Evolutionary conservation across 441 rosid genomes (phyloP), one percentile per base, ranked within the genome.

Genomic region (Gossypium schwendimanii): DNA sequence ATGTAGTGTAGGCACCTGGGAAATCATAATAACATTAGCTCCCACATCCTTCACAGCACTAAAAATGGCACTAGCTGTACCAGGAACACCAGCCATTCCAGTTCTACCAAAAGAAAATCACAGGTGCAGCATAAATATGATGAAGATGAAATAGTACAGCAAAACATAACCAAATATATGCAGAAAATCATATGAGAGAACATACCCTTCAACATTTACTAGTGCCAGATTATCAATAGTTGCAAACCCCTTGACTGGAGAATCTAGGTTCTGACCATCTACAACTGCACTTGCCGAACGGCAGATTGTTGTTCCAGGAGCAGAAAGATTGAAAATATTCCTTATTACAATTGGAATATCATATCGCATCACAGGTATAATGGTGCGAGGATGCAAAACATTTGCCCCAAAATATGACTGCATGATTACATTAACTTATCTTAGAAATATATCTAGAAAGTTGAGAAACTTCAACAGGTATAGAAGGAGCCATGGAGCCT

Each of bases 81-180:
- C 98, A 45, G 99, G 99, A 85, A 95, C 93, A 76, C 99, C 99
- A 84, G 96, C 99, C 99, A 94, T 89, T 82, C 99, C 97, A 77
- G 99, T 91, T 80, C 99, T 95, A 75, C 73, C 75, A 73, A 53
- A 73, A 73, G 31, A 71, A 64, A 59, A 74, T 70, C 4, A 26
- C 36, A 72, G 44, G 59, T 69, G 23, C 41, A 44, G 2, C 47
- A 20, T 44, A 18, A 60, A 74, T 17, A 58, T 17, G n/a, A 6
- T 9, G 63, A 26, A 63, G 3, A 11, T 15, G 28, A 75, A 41
- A 2, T 20, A 36, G 2, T 2, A 72, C 17, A 70, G 9, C 60
- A 69, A 11, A 63, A 77, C 47, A 65, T 7, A 64, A 45, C 55
- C 33, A 49, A n/a, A 63, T 20, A 61, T 59, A 49, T 24, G 69